phyloP scores from a whole-genome alignment of 2,329 filamentous ascomycete species.

The Scleromitrula shiraiana region DNA sequence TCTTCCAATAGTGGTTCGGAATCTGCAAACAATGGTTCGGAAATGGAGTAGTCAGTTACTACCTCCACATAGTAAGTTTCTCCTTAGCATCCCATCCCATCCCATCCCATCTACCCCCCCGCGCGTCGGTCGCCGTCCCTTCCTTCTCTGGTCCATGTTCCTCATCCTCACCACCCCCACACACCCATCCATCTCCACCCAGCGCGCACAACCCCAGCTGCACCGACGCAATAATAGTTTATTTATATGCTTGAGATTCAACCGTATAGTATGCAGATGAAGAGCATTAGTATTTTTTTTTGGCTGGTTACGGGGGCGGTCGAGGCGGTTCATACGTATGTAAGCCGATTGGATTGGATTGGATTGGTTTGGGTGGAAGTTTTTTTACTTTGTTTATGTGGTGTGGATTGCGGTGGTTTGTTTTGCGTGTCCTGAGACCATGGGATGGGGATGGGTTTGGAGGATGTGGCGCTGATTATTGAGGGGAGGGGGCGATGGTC shows the following conservation, averaged over 20 bases:
- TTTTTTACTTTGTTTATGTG: constrained; percentile 34
- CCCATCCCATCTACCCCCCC: constrained; percentile 33
- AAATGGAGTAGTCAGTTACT: constrained; percentile 19
- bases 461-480: constrained; percentile 48
- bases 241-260: constrained; percentile 37
- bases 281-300: constrained; percentile 35
- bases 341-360: constrained; percentile 42
- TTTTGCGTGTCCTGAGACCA: constrained; percentile 37
- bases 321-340: constrained; percentile 30
- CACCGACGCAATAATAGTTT: constrained; percentile 41
- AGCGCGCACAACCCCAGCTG: constrained; percentile 45
- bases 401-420: constrained; percentile 54
- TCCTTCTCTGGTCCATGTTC: constrained; percentile 14
- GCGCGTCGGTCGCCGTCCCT: constrained; percentile 17
- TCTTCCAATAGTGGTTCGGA: constrained; percentile 10
- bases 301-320: constrained; percentile 33
- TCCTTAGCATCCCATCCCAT: background rate
- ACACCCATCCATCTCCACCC: constrained; percentile 15
- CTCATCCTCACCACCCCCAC: constrained; percentile 28
- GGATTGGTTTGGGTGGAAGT: constrained; percentile 31
- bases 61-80: constrained; percentile 32
- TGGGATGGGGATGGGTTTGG: constrained; percentile 15
- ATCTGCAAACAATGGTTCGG: constrained; percentile 20
- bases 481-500: constrained; percentile 47
- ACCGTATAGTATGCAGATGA: constrained; percentile 32